These are phyloP conservation scores for Epithemia pelagica DNA, from an alignment of 108 stramenopile genomes.

Conservation along the genomic window DNA sequence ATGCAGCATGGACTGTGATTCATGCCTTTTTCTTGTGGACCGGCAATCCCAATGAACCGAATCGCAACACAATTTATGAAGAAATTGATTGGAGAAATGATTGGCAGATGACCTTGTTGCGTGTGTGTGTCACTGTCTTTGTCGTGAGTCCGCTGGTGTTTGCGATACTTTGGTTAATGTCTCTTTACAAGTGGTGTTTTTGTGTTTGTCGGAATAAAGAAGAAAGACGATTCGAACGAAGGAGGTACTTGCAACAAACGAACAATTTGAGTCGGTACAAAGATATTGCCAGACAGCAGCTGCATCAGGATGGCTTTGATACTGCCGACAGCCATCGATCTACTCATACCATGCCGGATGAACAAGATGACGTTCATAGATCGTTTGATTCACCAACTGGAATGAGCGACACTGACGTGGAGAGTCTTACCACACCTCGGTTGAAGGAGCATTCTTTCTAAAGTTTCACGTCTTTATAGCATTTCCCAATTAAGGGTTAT, in stretches of 20 bases:
- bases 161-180: background rate
- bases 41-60: constrained; percentile 4
- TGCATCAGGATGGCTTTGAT: no score
- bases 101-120: constrained; percentile 3
- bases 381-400: no score
- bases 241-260: background rate
- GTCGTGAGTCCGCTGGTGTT: constrained; percentile 1
- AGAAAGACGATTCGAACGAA: no score
- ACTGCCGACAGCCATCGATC: no score
- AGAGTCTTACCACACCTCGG: no score
- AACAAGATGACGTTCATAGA: no score
- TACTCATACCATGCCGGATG: no score
- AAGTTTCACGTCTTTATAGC: no score
- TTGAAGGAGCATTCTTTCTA: no score
- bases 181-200: constrained; percentile 1
- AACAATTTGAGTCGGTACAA: background rate
- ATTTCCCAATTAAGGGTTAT: no score
- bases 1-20: constrained; percentile 3
- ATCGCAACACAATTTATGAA: constrained; percentile 3
- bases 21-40: constrained; percentile 2
- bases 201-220: no score
- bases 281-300: background rate
- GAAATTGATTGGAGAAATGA: constrained; percentile 1
- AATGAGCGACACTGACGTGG: no score
- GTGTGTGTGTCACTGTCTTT: background rate